Evolutionary conservation across 2,329 filamentous ascomycete species (phyloP).

Genomic region (Colletotrichum paranaense): DNA sequence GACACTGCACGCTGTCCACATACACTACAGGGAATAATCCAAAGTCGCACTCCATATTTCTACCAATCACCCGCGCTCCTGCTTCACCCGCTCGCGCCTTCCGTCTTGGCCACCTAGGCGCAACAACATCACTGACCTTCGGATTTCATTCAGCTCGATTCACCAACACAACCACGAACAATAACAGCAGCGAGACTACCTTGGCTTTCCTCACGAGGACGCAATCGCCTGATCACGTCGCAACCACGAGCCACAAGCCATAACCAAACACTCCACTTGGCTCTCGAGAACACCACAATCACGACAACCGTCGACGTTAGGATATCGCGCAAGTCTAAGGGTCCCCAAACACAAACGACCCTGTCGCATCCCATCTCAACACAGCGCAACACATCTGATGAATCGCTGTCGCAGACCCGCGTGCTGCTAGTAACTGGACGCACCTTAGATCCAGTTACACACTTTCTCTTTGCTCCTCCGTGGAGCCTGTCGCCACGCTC

Average conservation of each 20-base stretch:
- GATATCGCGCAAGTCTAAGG: neutral
- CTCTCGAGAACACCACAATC: neutral
- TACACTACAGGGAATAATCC: neutral
- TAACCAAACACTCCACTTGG: neutral
- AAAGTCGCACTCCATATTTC: neutral
- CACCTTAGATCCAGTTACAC: slow-evolving; percentile 10
- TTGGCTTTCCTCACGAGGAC: neutral
- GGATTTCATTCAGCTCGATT: neutral
- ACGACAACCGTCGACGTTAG: neutral
- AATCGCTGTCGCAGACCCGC: neutral
- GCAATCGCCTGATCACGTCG: neutral
- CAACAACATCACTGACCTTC: neutral
- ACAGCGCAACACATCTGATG: slow-evolving; percentile 9
- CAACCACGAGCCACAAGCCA: neutral
- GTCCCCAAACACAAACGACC: neutral
- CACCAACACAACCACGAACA: neutral
- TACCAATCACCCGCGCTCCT: slow-evolving; percentile 1
- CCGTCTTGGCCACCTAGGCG: slow-evolving; percentile 22
- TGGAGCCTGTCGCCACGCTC: slow-evolving; percentile 24
- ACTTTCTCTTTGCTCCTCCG: slow-evolving; percentile 10
- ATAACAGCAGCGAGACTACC: neutral
- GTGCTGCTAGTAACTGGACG: slow-evolving; percentile 23
- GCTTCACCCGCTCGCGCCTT: neutral
- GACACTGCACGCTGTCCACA: neutral
- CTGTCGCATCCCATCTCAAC: slow-evolving; percentile 7